phyloP scores from a whole-genome alignment of 2,329 filamentous ascomycete species.

The Venturia carpophila region DNA sequence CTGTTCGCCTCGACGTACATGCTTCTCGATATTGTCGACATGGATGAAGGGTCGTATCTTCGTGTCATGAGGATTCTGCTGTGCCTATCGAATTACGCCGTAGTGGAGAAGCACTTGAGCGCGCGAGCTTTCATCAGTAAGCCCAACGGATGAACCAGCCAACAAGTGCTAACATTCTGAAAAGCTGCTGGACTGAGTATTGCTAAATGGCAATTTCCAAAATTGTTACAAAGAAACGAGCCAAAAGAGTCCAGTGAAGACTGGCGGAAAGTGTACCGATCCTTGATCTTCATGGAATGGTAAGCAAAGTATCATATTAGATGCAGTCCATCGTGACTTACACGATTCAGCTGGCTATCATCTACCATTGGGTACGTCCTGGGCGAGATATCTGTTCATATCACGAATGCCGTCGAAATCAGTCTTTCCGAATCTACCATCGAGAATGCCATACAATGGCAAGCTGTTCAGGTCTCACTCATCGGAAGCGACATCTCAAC shows the following conservation, averaged over 20 bases:
- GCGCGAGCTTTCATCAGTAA: slow-evolving; percentile 14
- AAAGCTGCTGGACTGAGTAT: slow-evolving; percentile 11
- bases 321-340: background rate
- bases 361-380: slow-evolving; percentile 9
- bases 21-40: slow-evolving; percentile 4
- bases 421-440: slow-evolving; percentile 1
- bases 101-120: slow-evolving; percentile 8
- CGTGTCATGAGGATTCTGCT: slow-evolving; percentile 13
- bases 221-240: background rate
- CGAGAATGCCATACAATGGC: slow-evolving; percentile 13
- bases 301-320: background rate
- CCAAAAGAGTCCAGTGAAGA: background rate
- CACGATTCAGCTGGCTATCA: slow-evolving; percentile 13
- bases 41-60: background rate
- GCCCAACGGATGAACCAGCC: background rate
- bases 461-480: slow-evolving; percentile 6
- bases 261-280: slow-evolving; percentile 16
- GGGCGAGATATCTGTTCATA: background rate
- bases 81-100: slow-evolving; percentile 7
- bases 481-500: slow-evolving; percentile 14
- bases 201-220: background rate
- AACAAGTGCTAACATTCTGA: background rate
- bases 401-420: background rate
- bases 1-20: slow-evolving; percentile 16
- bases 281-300: slow-evolving; percentile 16